A percentile compares a stretch with the other conserved stretches of the same genome.
Evolutionary conservation across 148 eudicot genomes (phyloP).

Genomic region (Vaccinium corymbosum): DNA sequence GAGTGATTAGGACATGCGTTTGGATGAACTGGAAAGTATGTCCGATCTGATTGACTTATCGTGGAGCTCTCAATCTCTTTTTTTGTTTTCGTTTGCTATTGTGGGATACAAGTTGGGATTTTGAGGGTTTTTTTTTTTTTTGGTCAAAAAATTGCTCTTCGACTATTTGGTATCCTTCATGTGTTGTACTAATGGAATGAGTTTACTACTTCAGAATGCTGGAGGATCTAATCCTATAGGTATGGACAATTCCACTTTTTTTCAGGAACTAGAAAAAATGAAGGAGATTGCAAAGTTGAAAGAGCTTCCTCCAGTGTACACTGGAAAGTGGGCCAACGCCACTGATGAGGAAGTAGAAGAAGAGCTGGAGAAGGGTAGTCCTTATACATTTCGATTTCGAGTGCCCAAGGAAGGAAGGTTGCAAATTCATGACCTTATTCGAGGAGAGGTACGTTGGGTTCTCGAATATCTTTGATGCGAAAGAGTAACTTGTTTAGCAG

Average conservation of each 20-base stretch:
- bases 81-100: neutral
- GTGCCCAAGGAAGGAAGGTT: conserved; percentile 85
- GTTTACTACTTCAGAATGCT: neutral
- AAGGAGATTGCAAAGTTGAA: conserved; percentile 79
- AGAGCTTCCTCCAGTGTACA: conserved; percentile 77
- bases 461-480: neutral
- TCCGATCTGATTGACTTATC: neutral
- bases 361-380: conserved; percentile 72
- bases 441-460: conserved; percentile 67
- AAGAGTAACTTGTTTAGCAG: neutral
- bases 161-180: neutral
- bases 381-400: conserved; percentile 83
- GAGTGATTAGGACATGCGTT: neutral
- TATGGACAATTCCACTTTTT: conserved; percentile 4
- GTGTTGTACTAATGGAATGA: neutral
- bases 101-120: neutral
- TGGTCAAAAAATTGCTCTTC: neutral
- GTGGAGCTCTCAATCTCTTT: neutral
- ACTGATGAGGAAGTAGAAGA: conserved; percentile 64
- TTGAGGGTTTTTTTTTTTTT: neutral
- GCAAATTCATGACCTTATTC: conserved; percentile 74
- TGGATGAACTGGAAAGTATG: neutral
- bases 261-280: conserved; percentile 88
- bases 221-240: neutral
- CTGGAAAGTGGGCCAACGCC: conserved; percentile 84